phyloP scores from a whole-genome alignment of 2,329 filamentous ascomycete species.

The Fusarium scirpi region DNA sequence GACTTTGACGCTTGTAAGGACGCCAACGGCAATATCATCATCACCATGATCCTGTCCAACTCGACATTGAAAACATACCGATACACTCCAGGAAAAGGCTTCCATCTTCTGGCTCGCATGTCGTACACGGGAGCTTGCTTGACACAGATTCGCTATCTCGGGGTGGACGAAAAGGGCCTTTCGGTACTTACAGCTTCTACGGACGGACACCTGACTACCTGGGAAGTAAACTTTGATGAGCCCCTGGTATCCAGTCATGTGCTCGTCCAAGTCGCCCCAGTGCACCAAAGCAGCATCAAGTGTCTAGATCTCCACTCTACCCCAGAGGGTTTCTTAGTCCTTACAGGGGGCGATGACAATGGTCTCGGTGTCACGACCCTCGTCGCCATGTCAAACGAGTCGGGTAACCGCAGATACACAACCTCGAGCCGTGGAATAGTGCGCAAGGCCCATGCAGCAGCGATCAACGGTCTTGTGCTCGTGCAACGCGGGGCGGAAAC shows the following conservation, averaged over 20 bases:
- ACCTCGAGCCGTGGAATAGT: slow-evolving; percentile 46
- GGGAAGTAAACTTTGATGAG: slow-evolving; percentile 42
- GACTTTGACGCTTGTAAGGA: slow-evolving; percentile 72
- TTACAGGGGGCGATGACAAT: slow-evolving; percentile 91
- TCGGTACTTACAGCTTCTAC: slow-evolving; percentile 78
- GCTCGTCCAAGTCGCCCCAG: slow-evolving; percentile 52
- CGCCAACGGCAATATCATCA: slow-evolving; percentile 58
- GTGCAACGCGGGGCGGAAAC: slow-evolving; percentile 41
- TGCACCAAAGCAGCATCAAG: slow-evolving; percentile 89
- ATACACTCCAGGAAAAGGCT: slow-evolving; percentile 59
- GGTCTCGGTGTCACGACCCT: slow-evolving; percentile 71
- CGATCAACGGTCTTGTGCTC: slow-evolving; percentile 70
- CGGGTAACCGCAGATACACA: slow-evolving; percentile 37
- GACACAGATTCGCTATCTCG: slow-evolving; percentile 70
- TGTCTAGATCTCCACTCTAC: slow-evolving; percentile 60
- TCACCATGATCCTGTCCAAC: slow-evolving; percentile 86
- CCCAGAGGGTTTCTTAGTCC: slow-evolving; percentile 61
- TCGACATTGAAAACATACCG: slow-evolving; percentile 76
- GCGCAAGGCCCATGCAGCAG: slow-evolving; percentile 74
- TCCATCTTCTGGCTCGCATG: slow-evolving; percentile 64
- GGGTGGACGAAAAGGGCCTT: slow-evolving; percentile 43
- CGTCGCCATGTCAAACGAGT: slow-evolving; percentile 27
- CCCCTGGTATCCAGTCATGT: slow-evolving; percentile 35
- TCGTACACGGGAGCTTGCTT: slow-evolving; percentile 80
- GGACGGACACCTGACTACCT: slow-evolving; percentile 75